Percentiles rank a stretch among this genome's conserved stretches.
Evolutionary conservation across 495 filamentous ascomycete genomes (phyloP).

Genomic region (Articulospora tetracladia): DNA sequence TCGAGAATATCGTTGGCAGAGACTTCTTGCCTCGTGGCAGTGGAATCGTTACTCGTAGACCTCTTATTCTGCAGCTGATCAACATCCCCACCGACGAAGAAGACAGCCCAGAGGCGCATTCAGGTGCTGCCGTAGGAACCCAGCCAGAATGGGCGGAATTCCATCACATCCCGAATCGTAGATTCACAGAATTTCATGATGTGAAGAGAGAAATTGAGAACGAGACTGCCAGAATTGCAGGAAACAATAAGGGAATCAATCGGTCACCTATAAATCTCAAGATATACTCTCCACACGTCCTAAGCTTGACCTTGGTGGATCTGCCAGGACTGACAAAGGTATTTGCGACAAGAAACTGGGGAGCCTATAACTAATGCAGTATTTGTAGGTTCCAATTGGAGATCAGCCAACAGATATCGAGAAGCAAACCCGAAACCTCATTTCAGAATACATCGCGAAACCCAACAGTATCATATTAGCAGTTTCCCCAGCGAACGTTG

Average conservation of each 20-base stretch:
- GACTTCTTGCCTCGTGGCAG: conserved; percentile 96
- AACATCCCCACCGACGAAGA: conserved; percentile 79
- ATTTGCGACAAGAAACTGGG: not conserved
- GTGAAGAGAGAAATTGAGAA: conserved; percentile 98
- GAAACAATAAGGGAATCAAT: conserved; percentile 98
- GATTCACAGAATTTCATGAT: conserved; percentile 85
- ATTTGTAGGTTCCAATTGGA: conserved; percentile 77
- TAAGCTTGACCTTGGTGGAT: conserved; percentile 95
- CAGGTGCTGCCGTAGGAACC: conserved; percentile 62
- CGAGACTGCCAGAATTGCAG: conserved; percentile 91
- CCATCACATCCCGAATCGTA: conserved; percentile 84
- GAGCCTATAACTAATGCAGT: conserved; percentile 1
- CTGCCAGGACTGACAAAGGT: conserved; percentile 96
- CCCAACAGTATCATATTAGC: conserved; percentile 98
- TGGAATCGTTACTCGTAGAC: conserved; percentile 92
- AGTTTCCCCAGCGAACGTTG: conserved; percentile 96
- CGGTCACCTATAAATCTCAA: conserved; percentile 97
- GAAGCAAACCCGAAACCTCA: conserved; percentile 95
- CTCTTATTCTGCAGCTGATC: conserved; percentile 95
- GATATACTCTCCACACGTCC: conserved; percentile 95
- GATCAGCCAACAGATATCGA: conserved; percentile 98
- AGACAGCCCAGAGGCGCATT: conserved; percentile 63
- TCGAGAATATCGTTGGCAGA: conserved; percentile 97
- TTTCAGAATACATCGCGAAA: conserved; percentile 98
- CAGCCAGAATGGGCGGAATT: conserved; percentile 95